Conservation (phyloP, 2,329 filamentous ascomycete genomes). For the Claviceps digitariae region DNA sequence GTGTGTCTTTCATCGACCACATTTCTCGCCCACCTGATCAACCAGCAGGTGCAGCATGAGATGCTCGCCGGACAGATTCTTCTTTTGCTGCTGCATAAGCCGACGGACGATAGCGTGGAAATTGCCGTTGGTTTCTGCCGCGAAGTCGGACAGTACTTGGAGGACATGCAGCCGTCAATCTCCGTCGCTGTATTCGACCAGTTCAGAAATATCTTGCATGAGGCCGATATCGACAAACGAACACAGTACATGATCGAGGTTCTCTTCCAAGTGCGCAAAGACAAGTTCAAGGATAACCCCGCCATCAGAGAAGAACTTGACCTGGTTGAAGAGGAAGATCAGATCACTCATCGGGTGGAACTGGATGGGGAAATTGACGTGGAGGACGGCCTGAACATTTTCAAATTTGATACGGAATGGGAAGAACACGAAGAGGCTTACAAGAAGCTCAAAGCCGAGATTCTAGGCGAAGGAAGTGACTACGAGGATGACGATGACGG, state of each 20-base stretch:
- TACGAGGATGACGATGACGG: slow-evolving; percentile 55
- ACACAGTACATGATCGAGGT: slow-evolving; percentile 99
- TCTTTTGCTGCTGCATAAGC: slow-evolving; percentile 82
- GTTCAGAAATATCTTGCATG: slow-evolving; percentile 88
- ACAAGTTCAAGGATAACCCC: slow-evolving; percentile 91
- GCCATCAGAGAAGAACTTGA: slow-evolving; percentile 87
- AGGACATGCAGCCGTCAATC: slow-evolving; percentile 87
- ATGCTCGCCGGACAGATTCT: slow-evolving; percentile 88
- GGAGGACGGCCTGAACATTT: slow-evolving; percentile 83
- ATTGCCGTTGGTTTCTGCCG: slow-evolving; percentile 89
- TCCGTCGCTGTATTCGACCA: slow-evolving; percentile 88
- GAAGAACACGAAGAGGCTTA: slow-evolving; percentile 87
- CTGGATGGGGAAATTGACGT: slow-evolving; percentile 75
- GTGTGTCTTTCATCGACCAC: slow-evolving; percentile 88
- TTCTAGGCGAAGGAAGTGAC: slow-evolving; percentile 84
- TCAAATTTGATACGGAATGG: slow-evolving; percentile 85
- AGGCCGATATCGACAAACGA: slow-evolving; percentile 92
- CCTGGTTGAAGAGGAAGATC: slow-evolving; percentile 92
- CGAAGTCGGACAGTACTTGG: slow-evolving; percentile 85
- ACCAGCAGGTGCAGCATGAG: slow-evolving; percentile 91
- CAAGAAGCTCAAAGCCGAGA: slow-evolving; percentile 80
- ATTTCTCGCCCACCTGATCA: slow-evolving; percentile 89
- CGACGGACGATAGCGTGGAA: slow-evolving; percentile 94
- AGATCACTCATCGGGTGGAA: slow-evolving; percentile 79
- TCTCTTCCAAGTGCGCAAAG: slow-evolving; percentile 88